Percentiles rank a stretch among this genome's conserved stretches.
phyloP scores from a whole-genome alignment of 495 filamentous ascomycete species.

The Talaromyces proteolyticus region DNA sequence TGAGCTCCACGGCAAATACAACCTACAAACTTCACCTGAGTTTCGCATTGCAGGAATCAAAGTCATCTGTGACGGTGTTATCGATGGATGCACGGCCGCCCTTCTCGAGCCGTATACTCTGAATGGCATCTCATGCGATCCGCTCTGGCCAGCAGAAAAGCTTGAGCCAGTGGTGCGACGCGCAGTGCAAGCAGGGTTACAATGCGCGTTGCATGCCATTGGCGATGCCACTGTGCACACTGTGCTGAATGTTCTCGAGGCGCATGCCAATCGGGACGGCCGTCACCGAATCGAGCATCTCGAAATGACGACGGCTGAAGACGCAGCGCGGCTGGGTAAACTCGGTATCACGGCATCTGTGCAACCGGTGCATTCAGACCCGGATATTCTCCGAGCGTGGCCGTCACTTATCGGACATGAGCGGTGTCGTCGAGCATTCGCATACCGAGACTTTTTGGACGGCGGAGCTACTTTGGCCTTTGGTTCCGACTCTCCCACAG shows the following conservation, averaged over 20 bases:
- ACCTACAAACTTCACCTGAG: slow-evolving; percentile 38
- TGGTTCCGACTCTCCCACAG: slow-evolving; percentile 57
- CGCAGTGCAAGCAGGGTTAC: slow-evolving; percentile 48
- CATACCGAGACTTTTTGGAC: slow-evolving; percentile 54
- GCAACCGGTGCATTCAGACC: slow-evolving; percentile 60
- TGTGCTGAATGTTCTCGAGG: slow-evolving; percentile 45
- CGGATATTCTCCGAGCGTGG: slow-evolving; percentile 56
- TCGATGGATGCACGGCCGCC: slow-evolving; percentile 62
- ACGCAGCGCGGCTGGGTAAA: slow-evolving; percentile 45
- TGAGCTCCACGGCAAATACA: slow-evolving; percentile 42
- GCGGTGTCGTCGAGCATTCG: slow-evolving; percentile 50
- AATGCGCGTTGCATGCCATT: slow-evolving; percentile 63
- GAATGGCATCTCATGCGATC: slow-evolving; percentile 30
- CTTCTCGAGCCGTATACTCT: slow-evolving; percentile 54
- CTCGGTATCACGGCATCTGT: slow-evolving; percentile 57
- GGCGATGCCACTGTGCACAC: slow-evolving; percentile 52
- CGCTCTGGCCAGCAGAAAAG: slow-evolving; percentile 49
- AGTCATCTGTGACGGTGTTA: slow-evolving; percentile 61
- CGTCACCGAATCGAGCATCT: slow-evolving; percentile 60
- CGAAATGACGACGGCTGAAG: slow-evolving; percentile 47
- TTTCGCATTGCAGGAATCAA: slow-evolving; percentile 61
- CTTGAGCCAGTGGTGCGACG: slow-evolving; percentile 48
- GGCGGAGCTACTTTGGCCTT: slow-evolving; percentile 47
- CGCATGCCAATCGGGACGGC: slow-evolving; percentile 10
- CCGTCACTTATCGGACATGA: slow-evolving; percentile 46